Evolutionary conservation across 2,329 filamentous ascomycete species (phyloP), one percentile per base, ranked within the genome.

Genomic region (Mycosphaerella sp.): DNA sequence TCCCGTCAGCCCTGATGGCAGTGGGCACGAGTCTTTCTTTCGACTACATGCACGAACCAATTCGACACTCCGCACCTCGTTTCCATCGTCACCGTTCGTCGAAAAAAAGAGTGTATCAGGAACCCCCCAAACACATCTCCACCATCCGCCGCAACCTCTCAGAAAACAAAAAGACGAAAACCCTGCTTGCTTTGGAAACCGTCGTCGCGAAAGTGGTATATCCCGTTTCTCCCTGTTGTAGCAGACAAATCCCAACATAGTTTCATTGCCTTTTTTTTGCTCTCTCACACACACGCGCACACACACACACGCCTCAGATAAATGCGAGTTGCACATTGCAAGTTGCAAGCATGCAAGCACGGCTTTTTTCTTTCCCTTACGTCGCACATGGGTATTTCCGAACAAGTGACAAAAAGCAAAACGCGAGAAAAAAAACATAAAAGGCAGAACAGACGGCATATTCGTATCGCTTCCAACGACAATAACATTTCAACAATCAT

Each of bases 181-280:
- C 14, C 4, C 39, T 41, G 16, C 39, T 41, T 21, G 16, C 16
- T 4, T 35, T 25, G 39, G 12, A 32, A 40, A 39, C 30, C 35
- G 40, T 27, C 44, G 39, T 43, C 39, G 25, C 48, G 56, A 56
- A 53, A 59, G 56, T 56, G 56, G 56, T 59, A 59, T 59, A 59
- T 59, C 49, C 50, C 49, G 37, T 39, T 49, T 45, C 41, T 41
- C 41, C 42, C 27, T 44, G 41, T 34, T 32, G 37, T 35, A 32
- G 18, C 17, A 28, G 30, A 21, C n/a, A 36, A 16, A 14, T 4
- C 44, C 17, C 35, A 40, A 17, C 18, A 47, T 25, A 25, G 21
- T 25, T 6, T 25, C 21, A 25, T 25, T 25, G 21, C 21, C 21
- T 25, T 25, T 25, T 25, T 6, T 5, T 25, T 6, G 6, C 21